phyloP scores from a whole-genome alignment of 2,329 filamentous ascomycete genomes.

The Diaporthe capsici region DNA sequence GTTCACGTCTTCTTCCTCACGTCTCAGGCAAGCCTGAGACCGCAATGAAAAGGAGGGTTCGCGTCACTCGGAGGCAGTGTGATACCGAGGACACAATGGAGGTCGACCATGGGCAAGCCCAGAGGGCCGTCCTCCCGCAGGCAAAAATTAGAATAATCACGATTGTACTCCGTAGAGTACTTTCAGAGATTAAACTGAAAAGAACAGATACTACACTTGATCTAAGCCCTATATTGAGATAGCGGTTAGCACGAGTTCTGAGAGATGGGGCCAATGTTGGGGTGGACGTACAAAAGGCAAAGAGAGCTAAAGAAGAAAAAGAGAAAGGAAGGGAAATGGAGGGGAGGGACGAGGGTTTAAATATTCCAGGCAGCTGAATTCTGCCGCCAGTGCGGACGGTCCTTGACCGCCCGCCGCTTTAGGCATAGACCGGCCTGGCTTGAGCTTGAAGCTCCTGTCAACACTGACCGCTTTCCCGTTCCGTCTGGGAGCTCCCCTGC shows the following conservation, averaged over 20 bases:
- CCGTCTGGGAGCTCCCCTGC: not conserved
- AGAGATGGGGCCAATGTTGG: not conserved
- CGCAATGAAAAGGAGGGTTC: slow-evolving; percentile 72
- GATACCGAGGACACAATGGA: slow-evolving; percentile 79
- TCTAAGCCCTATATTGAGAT: slow-evolving; percentile 61
- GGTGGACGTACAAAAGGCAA: slow-evolving; percentile 31
- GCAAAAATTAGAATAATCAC: slow-evolving; percentile 83
- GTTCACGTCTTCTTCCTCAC: slow-evolving; percentile 65
- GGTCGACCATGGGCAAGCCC: slow-evolving; percentile 75
- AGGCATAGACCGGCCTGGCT: not conserved
- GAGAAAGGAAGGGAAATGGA: not conserved
- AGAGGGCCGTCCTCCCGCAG: slow-evolving; percentile 65
- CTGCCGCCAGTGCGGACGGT: not conserved
- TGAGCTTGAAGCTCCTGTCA: not conserved
- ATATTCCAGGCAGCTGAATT: not conserved
- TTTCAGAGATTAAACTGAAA: slow-evolving; percentile 89
- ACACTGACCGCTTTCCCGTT: slow-evolving; percentile 5
- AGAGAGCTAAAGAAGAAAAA: slow-evolving; percentile 29
- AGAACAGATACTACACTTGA: slow-evolving; percentile 87
- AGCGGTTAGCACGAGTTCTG: not conserved
- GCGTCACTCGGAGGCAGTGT: slow-evolving; percentile 80
- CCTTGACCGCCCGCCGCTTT: slow-evolving; percentile 1
- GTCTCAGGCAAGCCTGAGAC: slow-evolving; percentile 61
- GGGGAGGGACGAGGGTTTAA: not conserved
- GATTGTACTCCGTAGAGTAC: slow-evolving; percentile 73